Evolutionary conservation across 352 stramenopile genomes (phyloP), one percentile per base, ranked within the genome.

Genomic region (Halophytophthora batemanensis): DNA sequence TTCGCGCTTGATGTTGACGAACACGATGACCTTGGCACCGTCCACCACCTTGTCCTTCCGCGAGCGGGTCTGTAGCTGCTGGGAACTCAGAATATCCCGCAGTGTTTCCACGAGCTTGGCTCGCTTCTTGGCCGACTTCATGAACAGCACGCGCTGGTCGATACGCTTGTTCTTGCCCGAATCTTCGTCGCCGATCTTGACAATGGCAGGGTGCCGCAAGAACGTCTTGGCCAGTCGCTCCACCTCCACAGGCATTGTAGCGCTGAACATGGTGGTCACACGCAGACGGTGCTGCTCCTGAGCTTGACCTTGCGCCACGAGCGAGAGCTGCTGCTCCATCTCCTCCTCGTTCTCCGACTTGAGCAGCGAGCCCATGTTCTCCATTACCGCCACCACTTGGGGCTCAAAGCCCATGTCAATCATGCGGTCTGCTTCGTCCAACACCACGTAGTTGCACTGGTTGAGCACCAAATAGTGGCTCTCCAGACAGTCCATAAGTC

Each of bases 1-100:
- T 56, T 96, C 85, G 63, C 98, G 98, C 86, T 99, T 99, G 61
- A 98, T 93, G 72, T 99, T 99, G 52, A 99, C 97, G 71, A 99
- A 99, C n/a, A 99, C 95, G 51, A 99, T 99, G 38, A 98, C 86
- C 75, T 99, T 98, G 23, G 96, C 78, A 2, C 85, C 71, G 19
- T 95, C 82, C 2, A 81, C 69, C 5, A 74, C 59, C 22, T 82
- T 81, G 54, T 91, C 79, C 53, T 90, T 92, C 41, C 79, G 69
- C 4, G 74, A 86, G 4, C 71, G 64, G 0, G 66, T 50, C 17
- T 59, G 56, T 3, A 64, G 51, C 15, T 55, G 59, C 50, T 86
- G 75, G 5, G 72, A 74, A 47, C 84, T 86, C 2, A 91, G 56
- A 37, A 98, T 83, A 14, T 96, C 80, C 2, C 75, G 58, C 25